Conservation (phyloP, 192 early-diverging fungal species). For the Dispira simplex region DNA sequence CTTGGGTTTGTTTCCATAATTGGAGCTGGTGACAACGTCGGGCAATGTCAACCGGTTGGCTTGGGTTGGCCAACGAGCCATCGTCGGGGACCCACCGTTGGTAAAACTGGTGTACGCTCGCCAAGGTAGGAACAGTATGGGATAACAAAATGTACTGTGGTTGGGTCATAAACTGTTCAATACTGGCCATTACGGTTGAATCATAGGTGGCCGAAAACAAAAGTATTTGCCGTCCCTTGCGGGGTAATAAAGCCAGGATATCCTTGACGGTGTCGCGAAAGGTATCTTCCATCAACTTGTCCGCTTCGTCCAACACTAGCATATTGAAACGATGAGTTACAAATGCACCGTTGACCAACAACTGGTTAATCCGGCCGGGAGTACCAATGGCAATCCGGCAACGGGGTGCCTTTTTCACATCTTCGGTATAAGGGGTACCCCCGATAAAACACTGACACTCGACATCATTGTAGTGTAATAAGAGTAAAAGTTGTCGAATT, state of each 20-base stretch:
- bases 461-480: not conserved
- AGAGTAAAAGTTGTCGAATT: constrained; percentile 12
- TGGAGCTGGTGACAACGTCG: not conserved
- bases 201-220: constrained; percentile 45
- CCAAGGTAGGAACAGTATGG: constrained; percentile 27
- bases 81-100: too few relatives aligned
- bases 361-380: constrained; percentile 27
- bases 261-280: constrained; percentile 25
- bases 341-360: constrained; percentile 25
- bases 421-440: constrained; percentile 28
- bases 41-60: not conserved
- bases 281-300: constrained; percentile 37
- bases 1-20: constrained; percentile 15
- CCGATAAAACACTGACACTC: constrained; percentile 27
- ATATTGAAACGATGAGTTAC: constrained; percentile 21
- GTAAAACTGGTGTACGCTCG: constrained; percentile 15
- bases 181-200: constrained; percentile 20
- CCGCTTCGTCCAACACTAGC: constrained; percentile 42
- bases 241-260: not conserved
- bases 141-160: constrained; percentile 33
- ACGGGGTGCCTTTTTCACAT: constrained; percentile 22
- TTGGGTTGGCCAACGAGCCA: not conserved
- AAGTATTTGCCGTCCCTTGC: constrained; percentile 24
- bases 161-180: constrained; percentile 23
- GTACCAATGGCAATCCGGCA: constrained; percentile 39